Evolutionary conservation across 2,329 filamentous ascomycete species (phyloP).

Genomic region (Fusarium newnesense): DNA sequence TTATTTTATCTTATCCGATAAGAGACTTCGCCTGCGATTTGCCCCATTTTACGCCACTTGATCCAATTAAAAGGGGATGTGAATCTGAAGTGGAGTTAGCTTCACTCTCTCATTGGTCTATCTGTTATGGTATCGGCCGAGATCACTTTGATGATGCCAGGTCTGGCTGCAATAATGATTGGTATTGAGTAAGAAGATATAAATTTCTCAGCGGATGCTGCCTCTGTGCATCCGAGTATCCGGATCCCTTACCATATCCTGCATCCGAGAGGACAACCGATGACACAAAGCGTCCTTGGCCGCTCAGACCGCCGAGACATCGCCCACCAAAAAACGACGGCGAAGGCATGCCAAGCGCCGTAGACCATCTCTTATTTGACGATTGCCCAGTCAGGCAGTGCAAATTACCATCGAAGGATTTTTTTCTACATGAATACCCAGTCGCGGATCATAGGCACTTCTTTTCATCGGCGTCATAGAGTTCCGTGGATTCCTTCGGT

Average conservation of each 20-base stretch:
- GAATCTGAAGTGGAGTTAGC: background rate
- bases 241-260: background rate
- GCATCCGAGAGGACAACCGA: background rate
- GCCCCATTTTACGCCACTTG: no score
- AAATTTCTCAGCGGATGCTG: fast-evolving
- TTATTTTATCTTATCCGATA: background rate
- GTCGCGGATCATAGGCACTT: background rate
- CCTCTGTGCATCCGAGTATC: background rate
- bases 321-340: background rate
- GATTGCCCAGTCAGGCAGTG: background rate
- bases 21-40: background rate
- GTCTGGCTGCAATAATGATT: no score
- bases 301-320: background rate
- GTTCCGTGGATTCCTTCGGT: constrained; percentile 1
- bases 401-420: background rate
- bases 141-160: background rate
- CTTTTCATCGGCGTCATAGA: constrained; percentile 5
- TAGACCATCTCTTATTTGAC: background rate
- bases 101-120: fast-evolving
- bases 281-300: background rate
- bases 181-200: background rate
- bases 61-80: no score
- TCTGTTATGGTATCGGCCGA: background rate
- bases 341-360: background rate
- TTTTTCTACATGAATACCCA: background rate